Base-by-base conservation (phyloP, 2,329 filamentous ascomycete species). In the Aureobasidium sp. region DNA sequence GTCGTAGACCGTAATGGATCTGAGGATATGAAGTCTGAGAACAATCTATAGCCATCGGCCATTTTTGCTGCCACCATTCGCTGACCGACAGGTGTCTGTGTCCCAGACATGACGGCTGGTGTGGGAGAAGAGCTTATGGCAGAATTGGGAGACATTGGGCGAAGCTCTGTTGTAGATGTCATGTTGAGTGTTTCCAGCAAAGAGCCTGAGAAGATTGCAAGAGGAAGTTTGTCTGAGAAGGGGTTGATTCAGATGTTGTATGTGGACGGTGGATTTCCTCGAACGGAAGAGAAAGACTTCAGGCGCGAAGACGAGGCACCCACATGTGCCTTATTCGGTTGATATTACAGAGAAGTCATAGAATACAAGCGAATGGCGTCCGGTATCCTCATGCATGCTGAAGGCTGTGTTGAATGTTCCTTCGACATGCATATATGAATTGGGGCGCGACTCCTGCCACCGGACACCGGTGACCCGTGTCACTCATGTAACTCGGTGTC, bases 21-120 rank as follows among this genome's bases (percentile, higher is more conserved):
- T 5, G 44, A 42, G 13, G 57, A 48, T 10, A 59, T 59, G 27
- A 49, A 59, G 9, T 45, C 44, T 9, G 57, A 59, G 57, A 59
- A 59, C 13, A 49, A 16, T 21, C 47, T 29, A 21, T 59, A 59
- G 32, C 57, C 57, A 32, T 59, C 57, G 13, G 32, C 57, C 32
- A 21, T 30, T 6, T 27, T 57, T 2, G 53, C 53, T n/a, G 53
- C 39, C 1, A 57, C 25, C 39, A 36, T 25, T 16, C 41, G 27
- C 11, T 36, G 30, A 6, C 53, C 53, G 15, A 57, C 11, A 8
- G 53, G 53, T 5, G 53, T 57, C 21, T 57, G 53, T 34, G 29
- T 44, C 4, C 53, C 53, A 34, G 53, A 57, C 5, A n/a, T 25
- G 5, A 42, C 21, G n/a, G 10, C 30, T 5, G 53, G 53, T 16